Conservation (phyloP, 2,329 filamentous ascomycete species). For the Geoglossum cookeanum region DNA sequence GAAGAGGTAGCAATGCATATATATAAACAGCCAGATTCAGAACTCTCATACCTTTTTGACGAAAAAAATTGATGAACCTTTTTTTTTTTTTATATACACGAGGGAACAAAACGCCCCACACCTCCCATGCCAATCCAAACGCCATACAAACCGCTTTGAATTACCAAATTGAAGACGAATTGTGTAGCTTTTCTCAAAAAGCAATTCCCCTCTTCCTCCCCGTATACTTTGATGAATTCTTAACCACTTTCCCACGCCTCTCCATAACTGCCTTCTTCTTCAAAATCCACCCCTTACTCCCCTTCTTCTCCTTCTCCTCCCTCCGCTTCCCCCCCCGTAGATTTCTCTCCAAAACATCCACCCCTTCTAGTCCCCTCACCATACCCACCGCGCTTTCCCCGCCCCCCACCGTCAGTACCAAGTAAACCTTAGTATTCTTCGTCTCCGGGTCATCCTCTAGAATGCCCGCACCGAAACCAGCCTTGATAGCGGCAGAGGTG, state of each 20-base stretch:
- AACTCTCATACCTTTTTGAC: too few relatives aligned
- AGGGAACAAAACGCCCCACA: too few relatives aligned
- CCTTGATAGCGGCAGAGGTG: slow-evolving; percentile 70
- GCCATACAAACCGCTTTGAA: neutral
- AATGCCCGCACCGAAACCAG: slow-evolving; percentile 86
- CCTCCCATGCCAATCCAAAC: neutral
- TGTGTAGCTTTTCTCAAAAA: slow-evolving; percentile 34
- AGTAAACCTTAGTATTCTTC: slow-evolving; percentile 91
- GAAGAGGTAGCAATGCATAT: neutral
- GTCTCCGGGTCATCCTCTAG: slow-evolving; percentile 91
- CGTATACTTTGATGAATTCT: slow-evolving; percentile 81
- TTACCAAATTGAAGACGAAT: too few relatives aligned
- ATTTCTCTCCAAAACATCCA: slow-evolving; percentile 58
- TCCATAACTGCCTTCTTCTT: slow-evolving; percentile 89
- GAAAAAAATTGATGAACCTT: too few relatives aligned
- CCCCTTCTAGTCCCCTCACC: slow-evolving; percentile 54
- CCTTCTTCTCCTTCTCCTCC: slow-evolving; percentile 41
- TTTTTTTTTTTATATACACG: too few relatives aligned
- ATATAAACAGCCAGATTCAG: neutral
- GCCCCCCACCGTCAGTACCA: slow-evolving; percentile 74
- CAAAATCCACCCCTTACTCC: slow-evolving; percentile 66
- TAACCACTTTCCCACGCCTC: slow-evolving; percentile 84
- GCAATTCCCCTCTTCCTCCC: slow-evolving; percentile 66
- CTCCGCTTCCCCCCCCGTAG: slow-evolving; percentile 27
- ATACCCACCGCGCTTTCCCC: slow-evolving; percentile 26